phyloP scores from a whole-genome alignment of 1,284 basidiomycete species.

The Ceratorhiza oryzae-sativae region DNA sequence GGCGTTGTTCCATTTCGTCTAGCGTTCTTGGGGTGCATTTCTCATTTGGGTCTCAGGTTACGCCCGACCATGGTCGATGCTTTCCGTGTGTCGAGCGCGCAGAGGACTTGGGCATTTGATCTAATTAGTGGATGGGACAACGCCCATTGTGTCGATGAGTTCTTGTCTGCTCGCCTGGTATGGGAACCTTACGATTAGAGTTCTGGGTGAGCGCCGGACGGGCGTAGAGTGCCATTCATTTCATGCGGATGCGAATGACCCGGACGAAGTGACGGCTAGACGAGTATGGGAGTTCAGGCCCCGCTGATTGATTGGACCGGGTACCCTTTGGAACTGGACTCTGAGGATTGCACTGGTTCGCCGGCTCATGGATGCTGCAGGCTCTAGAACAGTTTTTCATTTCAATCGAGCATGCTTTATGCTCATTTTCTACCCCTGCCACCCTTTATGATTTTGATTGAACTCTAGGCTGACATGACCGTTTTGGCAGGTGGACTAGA shows the following conservation, averaged over 20 bases:
- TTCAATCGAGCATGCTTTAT: slow-evolving; percentile 1
- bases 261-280: neutral
- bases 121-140: neutral
- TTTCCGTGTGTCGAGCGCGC: neutral
- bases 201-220: neutral
- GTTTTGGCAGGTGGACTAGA: slow-evolving; percentile 66
- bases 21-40: neutral
- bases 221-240: slow-evolving; percentile 6
- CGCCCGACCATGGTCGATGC: neutral
- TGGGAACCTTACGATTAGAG: neutral
- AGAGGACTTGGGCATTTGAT: neutral
- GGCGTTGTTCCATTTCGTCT: neutral
- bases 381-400: too few species aligned
- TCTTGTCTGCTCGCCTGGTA: neutral
- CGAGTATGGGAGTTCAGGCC: slow-evolving; percentile 18
- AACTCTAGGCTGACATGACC: neutral
- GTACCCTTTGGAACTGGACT: neutral
- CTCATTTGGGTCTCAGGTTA: neutral
- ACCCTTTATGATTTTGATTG: neutral
- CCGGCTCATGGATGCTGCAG: neutral
- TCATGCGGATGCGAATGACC: neutral
- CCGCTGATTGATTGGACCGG: slow-evolving; percentile 22
- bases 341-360: neutral
- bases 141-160: neutral
- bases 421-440: slow-evolving; percentile 3